These are phyloP conservation scores for Rhodotorula sp. DNA, from an alignment of 1,284 basidiomycete genomes.

Conservation along the genomic window DNA sequence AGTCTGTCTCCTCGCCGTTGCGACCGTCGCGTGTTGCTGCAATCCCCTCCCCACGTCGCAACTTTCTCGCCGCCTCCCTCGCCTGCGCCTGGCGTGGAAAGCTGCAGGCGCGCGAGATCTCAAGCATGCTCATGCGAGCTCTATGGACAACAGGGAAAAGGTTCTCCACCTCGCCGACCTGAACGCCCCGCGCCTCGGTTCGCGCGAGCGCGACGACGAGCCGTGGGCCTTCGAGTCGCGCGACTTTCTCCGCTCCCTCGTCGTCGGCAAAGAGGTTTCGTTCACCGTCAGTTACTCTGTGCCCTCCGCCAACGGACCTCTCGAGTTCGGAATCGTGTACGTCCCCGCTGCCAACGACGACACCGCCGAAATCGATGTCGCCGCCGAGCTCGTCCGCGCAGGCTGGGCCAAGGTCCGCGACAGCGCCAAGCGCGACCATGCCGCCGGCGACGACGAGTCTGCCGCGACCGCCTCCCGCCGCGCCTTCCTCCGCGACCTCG, in stretches of 20 bases:
- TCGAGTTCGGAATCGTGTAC: slow-evolving; percentile 73
- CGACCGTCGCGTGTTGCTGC: neutral
- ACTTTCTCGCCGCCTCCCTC: neutral
- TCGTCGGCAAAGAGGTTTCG: slow-evolving; percentile 83
- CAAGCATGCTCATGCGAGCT: too few relatives aligned
- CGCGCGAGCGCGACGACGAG: slow-evolving; percentile 73
- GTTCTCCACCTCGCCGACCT: slow-evolving; percentile 83
- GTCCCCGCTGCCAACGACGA: slow-evolving; percentile 48
- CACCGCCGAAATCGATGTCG: slow-evolving; percentile 58
- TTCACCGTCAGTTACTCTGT: slow-evolving; percentile 74
- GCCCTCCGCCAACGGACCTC: slow-evolving; percentile 60
- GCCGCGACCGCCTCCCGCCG: slow-evolving; percentile 39
- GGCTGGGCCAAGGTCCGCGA: slow-evolving; percentile 95
- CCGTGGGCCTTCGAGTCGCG: slow-evolving; percentile 88
- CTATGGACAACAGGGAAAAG: slow-evolving; percentile 24
- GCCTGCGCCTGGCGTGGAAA: too few relatives aligned
- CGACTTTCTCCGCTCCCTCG: slow-evolving; percentile 79
- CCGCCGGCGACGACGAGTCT: slow-evolving; percentile 48
- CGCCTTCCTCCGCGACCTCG: slow-evolving; percentile 51
- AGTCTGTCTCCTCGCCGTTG: neutral
- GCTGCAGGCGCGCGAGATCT: too few relatives aligned
- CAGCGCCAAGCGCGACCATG: slow-evolving; percentile 63
- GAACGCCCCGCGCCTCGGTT: slow-evolving; percentile 74
- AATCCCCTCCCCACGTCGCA: neutral
- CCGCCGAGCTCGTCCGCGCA: slow-evolving; percentile 71